Percentiles rank a stretch among this genome's conserved stretches.
Conservation (phyloP, 305 asterid genomes). For the Petunia hybrid region DNA sequence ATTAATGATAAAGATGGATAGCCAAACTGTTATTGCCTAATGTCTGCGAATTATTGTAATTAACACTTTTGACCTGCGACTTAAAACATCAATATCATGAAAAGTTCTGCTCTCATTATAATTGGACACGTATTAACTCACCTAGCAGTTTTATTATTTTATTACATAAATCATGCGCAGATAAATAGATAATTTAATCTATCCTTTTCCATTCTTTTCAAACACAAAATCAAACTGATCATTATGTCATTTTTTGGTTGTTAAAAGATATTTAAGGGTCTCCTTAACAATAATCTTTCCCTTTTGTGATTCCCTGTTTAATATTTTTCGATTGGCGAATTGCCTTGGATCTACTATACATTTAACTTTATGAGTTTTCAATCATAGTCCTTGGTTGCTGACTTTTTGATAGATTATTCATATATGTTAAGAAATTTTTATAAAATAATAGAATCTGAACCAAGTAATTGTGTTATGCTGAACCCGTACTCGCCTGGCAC, state of each 20-base stretch:
- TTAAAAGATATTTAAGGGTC: background rate
- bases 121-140: background rate
- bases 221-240: background rate
- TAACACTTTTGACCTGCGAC: background rate
- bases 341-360: too few species aligned
- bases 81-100: constrained; percentile 4
- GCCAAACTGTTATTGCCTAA: constrained; percentile 24
- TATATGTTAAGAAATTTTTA: too few species aligned
- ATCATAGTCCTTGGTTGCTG: too few species aligned
- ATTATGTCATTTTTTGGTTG: background rate
- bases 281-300: background rate
- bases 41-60: constrained; percentile 10
- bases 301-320: background rate
- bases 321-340: too few species aligned
- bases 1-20: constrained; percentile 8
- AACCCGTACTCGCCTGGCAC: too few species aligned
- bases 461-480: too few species aligned
- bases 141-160: background rate
- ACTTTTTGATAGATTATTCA: too few species aligned
- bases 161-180: background rate
- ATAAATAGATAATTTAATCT: background rate
- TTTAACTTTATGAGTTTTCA: too few species aligned
- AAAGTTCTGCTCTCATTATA: background rate
- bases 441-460: too few species aligned
- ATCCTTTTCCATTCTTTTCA: background rate